Base-by-base conservation (phyloP, 164 flowering plant species). In the Chloranthus sessilifolius region DNA sequence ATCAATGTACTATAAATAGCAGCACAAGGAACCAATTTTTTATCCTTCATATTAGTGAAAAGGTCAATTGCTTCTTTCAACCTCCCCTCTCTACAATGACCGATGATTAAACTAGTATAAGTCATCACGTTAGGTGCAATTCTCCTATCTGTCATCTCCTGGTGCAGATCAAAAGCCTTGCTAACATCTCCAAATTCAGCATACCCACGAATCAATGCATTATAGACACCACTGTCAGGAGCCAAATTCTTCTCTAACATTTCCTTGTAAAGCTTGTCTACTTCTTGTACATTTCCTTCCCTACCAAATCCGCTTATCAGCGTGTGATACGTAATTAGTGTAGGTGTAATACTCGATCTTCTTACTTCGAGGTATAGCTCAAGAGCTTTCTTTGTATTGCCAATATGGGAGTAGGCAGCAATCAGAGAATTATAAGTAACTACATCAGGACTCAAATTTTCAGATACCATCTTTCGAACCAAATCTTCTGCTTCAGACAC, bases 361-460 rank as follows among this genome's bases (percentile, higher is more conserved):
- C 78, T 75, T 79, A 85, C 72, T 5, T 59, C 60, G 48, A 75
- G 71, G 44, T 79, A 80, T 27, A 76, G 48, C 38, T 76, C 74
- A 15, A 81, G 55, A 55, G 76, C 74, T 56, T 71, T 81, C 21
- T 50, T 43, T 8, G 60, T n/a, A 36, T 78, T 65, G 19, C 79
- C 80, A 12, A 45, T 27, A 35, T 27, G 49, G 2, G 69, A 62
- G 52, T 75, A 78, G 11, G 83, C 95, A 12, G 74, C 62, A 14
- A 88, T 81, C 25, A 88, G 60, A 39, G 87, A 67, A 66, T 83
- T 88, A 70, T 70, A 88, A 23, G 95, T 85, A 63, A 83, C 72
- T 22, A 62, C 77, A 76, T 88, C 95, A 46, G 79, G 89, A 30
- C 3, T 52, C 47, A 72, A 41, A 53, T 89, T 84, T 46, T 55